phyloP scores from a whole-genome alignment of 441 rosid genomes.

The Euphorbia celastroides region DNA sequence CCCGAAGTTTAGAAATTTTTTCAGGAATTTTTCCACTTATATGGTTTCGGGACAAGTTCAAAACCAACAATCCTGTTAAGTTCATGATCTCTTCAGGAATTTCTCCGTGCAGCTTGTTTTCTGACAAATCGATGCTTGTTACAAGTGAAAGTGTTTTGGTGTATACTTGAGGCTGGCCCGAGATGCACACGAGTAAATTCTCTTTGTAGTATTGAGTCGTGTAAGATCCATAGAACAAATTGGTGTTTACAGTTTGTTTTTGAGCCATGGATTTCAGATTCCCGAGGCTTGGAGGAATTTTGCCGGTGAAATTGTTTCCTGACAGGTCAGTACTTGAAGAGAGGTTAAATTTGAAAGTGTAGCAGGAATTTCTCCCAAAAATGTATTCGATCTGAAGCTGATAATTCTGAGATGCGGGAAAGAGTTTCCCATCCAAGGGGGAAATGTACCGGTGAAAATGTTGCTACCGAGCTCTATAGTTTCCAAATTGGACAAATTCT shows the following conservation, averaged over 20 bases:
- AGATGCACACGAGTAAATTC: conserved; percentile 23
- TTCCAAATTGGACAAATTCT: conserved; percentile 27
- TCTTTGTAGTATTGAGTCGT: conserved; percentile 29
- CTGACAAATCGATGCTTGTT: conserved; percentile 33
- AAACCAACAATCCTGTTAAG: no score
- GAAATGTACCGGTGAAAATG: conserved; percentile 25
- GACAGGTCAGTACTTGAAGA: conserved; percentile 42
- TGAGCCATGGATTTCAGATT: conserved; percentile 19
- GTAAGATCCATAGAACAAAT: not conserved
- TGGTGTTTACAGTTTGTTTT: not conserved
- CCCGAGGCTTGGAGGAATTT: conserved; percentile 31
- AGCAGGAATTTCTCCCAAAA: conserved; percentile 36
- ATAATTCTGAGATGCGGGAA: conserved; percentile 32
- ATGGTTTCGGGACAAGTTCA: no score
- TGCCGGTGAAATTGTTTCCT: conserved; percentile 33
- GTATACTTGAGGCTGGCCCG: conserved; percentile 24
- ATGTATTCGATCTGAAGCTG: conserved; percentile 29
- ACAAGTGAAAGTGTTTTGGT: conserved; percentile 43
- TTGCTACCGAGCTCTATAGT: conserved; percentile 42
- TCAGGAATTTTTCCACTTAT: no score
- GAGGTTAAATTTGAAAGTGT: conserved; percentile 30
- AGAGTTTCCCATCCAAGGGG: conserved; percentile 25
- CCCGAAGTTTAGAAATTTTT: no score
- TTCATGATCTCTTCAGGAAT: no score
- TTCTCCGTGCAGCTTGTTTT: conserved; percentile 32